Percentiles rank a stretch among this genome's conserved stretches.
Evolutionary conservation across 345 rosid species (phyloP).

Genomic region (Gossypium raimondii): DNA sequence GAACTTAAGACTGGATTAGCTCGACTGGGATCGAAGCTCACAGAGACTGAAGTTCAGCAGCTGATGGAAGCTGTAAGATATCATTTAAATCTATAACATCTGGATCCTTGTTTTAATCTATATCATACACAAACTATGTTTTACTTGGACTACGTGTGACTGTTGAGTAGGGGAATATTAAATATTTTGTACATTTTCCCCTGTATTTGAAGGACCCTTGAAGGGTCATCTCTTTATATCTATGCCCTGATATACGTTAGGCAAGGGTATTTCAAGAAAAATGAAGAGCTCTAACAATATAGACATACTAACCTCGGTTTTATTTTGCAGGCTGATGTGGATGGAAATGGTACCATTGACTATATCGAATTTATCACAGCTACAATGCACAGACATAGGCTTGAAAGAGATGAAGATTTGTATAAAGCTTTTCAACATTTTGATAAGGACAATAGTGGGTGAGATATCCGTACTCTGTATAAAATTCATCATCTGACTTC

Average conservation of each 20-base stretch:
- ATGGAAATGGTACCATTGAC: conserved; percentile 80
- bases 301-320: not conserved
- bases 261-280: no score
- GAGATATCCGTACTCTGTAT: not conserved
- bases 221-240: no score
- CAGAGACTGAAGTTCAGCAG: conserved; percentile 70
- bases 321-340: conserved; percentile 70
- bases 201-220: no score
- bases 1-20: conserved; percentile 76
- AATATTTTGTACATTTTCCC: not conserved
- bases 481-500: not conserved
- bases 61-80: conserved; percentile 88
- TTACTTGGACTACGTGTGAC: no score
- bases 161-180: not conserved
- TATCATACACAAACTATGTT: no score
- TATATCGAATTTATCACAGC: conserved; percentile 83
- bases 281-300: not conserved
- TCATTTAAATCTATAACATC: not conserved
- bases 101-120: not conserved
- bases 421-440: conserved; percentile 81
- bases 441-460: conserved; percentile 85
- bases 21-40: conserved; percentile 72
- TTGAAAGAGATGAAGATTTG: conserved; percentile 70
- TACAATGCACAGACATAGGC: conserved; percentile 81
- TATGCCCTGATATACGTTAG: not conserved